Conservation (phyloP, 2,329 filamentous ascomycete species). For the Madurella fahalii region DNA sequence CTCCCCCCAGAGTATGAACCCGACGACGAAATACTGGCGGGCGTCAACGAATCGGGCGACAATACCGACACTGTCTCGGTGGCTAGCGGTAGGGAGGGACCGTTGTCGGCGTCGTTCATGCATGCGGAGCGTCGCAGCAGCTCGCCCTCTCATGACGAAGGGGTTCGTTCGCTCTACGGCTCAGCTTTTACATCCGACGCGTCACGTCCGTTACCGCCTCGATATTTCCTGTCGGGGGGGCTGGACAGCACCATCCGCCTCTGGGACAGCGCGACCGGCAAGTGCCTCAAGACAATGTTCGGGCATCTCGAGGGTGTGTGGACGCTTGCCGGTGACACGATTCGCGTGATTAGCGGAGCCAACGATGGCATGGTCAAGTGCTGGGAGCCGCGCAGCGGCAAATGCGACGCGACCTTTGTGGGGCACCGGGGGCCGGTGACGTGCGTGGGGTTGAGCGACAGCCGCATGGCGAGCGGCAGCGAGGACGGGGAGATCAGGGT, state of each 20-base stretch:
- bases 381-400: slow-evolving; percentile 89
- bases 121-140: slow-evolving; percentile 20
- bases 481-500: slow-evolving; percentile 90
- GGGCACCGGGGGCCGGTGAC: slow-evolving; percentile 89
- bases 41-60: slow-evolving; percentile 37
- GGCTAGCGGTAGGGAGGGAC: slow-evolving; percentile 44
- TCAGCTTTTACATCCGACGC: slow-evolving; percentile 57
- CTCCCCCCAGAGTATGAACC: slow-evolving; percentile 86
- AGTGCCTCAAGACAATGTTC: slow-evolving; percentile 88
- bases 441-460: slow-evolving; percentile 87
- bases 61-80: slow-evolving; percentile 53
- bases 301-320: slow-evolving; percentile 95
- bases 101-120: slow-evolving; percentile 26
- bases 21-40: slow-evolving; percentile 57
- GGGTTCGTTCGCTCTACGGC: slow-evolving; percentile 55
- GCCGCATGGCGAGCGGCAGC: slow-evolving; percentile 82
- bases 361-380: slow-evolving; percentile 93
- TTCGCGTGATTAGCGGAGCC: slow-evolving; percentile 82
- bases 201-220: slow-evolving; percentile 68
- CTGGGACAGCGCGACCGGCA: slow-evolving; percentile 81
- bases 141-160: slow-evolving; percentile 29
- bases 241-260: slow-evolving; percentile 88
- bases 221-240: slow-evolving; percentile 89
- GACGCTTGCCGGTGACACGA: slow-evolving; percentile 82
- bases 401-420: slow-evolving; percentile 87